Evolutionary conservation across 2,329 filamentous ascomycete species (phyloP).

Genomic region (Talaromyces rugulosus): DNA sequence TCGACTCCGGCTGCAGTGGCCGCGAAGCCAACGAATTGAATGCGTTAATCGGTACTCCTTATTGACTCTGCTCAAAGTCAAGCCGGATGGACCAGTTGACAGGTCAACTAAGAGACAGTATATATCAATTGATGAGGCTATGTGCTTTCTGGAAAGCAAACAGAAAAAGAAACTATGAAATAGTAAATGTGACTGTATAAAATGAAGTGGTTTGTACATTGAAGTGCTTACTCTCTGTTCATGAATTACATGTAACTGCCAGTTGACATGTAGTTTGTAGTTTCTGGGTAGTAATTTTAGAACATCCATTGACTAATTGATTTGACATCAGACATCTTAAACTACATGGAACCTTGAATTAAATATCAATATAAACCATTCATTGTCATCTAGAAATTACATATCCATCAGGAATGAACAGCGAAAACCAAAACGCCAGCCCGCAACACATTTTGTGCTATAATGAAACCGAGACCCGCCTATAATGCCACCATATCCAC

Average conservation of each 20-base stretch:
- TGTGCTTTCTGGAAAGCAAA: neutral
- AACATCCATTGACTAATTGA: too few relatives aligned
- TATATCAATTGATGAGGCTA: neutral
- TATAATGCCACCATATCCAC: slow-evolving; percentile 3
- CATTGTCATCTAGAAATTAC: slow-evolving; percentile 12
- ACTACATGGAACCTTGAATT: too few relatives aligned
- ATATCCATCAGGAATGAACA: slow-evolving; percentile 8
- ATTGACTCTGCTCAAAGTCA: neutral
- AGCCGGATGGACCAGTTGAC: neutral
- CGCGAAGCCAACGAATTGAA: neutral
- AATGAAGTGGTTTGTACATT: too few relatives aligned
- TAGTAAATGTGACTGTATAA: neutral
- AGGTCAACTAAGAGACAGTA: neutral
- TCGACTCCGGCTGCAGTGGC: neutral
- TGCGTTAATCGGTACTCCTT: neutral
- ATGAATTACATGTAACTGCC: too few relatives aligned
- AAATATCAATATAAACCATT: neutral
- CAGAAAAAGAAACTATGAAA: neutral
- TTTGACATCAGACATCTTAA: too few relatives aligned
- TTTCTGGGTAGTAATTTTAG: too few relatives aligned
- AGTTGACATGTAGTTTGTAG: too few relatives aligned
- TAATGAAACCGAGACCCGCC: neutral
- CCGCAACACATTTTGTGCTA: neutral
- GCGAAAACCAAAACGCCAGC: neutral
- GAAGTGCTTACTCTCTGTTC: too few relatives aligned